Conservation (phyloP, 306 rosid genomes). For the Pyrus pyrifolia region DNA sequence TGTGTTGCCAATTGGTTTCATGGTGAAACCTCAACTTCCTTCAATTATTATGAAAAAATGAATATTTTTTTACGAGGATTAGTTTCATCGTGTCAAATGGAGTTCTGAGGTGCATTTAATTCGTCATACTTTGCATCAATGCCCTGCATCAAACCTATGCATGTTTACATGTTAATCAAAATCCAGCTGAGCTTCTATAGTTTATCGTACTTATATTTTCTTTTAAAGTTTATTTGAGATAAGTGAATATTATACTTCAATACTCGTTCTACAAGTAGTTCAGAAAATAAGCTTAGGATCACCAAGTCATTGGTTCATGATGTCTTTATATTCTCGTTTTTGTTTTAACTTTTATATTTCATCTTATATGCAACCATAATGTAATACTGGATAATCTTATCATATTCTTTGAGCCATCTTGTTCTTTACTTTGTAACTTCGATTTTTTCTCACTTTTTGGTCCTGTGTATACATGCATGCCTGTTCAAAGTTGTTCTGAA, state of each 20-base stretch:
- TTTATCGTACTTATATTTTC: background rate
- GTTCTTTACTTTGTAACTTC: background rate
- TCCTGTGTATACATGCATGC: background rate
- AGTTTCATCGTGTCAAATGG: background rate
- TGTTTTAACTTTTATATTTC: background rate
- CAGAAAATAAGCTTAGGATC: background rate
- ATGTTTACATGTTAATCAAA: background rate
- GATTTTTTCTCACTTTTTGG: background rate
- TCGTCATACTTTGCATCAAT: background rate
- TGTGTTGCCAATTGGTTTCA: no score
- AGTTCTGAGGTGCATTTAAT: background rate
- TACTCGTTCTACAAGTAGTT: background rate
- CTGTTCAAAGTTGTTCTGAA: background rate
- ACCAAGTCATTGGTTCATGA: background rate
- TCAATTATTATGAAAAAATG: no score
- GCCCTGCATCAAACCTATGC: background rate
- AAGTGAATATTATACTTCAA: no score
- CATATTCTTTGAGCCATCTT: background rate
- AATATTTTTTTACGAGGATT: background rate
- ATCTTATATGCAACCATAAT: background rate
- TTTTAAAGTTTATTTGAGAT: background rate
- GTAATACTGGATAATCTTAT: background rate
- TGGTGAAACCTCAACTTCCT: no score
- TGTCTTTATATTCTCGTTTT: background rate
- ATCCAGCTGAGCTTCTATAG: background rate